Base-by-base conservation (phyloP, 129 eudicot species). In the Lactuca saligna region DNA sequence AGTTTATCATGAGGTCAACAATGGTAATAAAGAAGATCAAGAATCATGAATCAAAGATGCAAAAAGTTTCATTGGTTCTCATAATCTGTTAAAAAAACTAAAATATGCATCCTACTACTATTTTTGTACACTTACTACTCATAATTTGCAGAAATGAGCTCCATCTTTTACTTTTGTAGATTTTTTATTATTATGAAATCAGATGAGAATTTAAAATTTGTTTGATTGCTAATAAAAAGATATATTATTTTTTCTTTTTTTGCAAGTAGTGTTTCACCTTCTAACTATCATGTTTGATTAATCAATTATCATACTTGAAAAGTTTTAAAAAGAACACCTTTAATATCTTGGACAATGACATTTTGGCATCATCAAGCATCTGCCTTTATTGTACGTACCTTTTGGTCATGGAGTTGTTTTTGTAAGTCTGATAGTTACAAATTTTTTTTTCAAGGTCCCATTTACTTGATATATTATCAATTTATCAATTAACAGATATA, bases 111-210 rank as follows among this genome's bases (percentile, higher is more conserved):
- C 74, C 29, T 12, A 41, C 13, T 76, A 32, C 69, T 39, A 10
- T 69, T 61, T 75, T 76, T 68, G 71, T 54, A 76, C 70, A 68
- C 59, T n/a, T 46, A 46, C 44, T 20, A 31, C 38, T 60, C 37
- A 50, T 75, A 51, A 54, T 37, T 37, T 68, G 69, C 80, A 61
- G 64, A 75, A 59, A 76, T 75, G 80, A 75, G 74, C 60, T 74
- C 8, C 15, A 56, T 48, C 15, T 65, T 65, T 66, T 57, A 58
- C 61, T 66, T 57, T 37, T 53, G 55, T 53, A 31, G 29, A 65
- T 48, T 31, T n/a, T 34, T 34, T n/a, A n/a, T 44, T 6, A 0
- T 25, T 25, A 25, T 1, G 11, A 17, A 51, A n/a, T 54, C 31
- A 7, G 15, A 51, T 17, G 25, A 54, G 32, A 37, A 41, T 57